A percentile compares a stretch with the other conserved stretches of the same genome.
Evolutionary conservation across 202 grass and related monocot genomes (phyloP).

Genomic region (Elaeis oleifera): DNA sequence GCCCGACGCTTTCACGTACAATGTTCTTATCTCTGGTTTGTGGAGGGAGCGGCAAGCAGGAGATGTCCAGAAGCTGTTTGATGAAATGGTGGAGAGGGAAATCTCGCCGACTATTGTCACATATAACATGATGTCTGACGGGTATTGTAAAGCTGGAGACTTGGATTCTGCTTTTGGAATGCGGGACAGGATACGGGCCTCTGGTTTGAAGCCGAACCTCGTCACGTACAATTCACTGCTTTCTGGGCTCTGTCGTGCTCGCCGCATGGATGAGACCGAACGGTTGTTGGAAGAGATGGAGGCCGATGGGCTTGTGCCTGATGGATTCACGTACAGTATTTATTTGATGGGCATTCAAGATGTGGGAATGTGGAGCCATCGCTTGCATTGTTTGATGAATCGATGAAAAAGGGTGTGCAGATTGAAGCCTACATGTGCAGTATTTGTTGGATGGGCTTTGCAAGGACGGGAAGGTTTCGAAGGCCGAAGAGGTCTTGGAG

Average conservation of each 20-base stretch:
- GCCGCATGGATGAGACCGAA: slow-evolving; percentile 27
- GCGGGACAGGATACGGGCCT: slow-evolving; percentile 24
- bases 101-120: slow-evolving; percentile 30
- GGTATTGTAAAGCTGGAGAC: slow-evolving; percentile 34
- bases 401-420: slow-evolving; percentile 39
- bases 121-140: slow-evolving; percentile 55
- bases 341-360: slow-evolving; percentile 45
- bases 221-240: slow-evolving; percentile 51
- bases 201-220: slow-evolving; percentile 34
- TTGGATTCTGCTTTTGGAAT: slow-evolving; percentile 40
- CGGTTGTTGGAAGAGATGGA: slow-evolving; percentile 44
- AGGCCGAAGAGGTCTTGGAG: slow-evolving; percentile 38
- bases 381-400: slow-evolving; percentile 46
- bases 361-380: slow-evolving; percentile 19
- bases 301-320: slow-evolving; percentile 22
- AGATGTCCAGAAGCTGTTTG: slow-evolving; percentile 37
- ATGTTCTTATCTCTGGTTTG: slow-evolving; percentile 35
- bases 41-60: slow-evolving; percentile 29
- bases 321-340: slow-evolving; percentile 46
- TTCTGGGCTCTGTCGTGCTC: slow-evolving; percentile 33
- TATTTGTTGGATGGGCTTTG: slow-evolving; percentile 58
- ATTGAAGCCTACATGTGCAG: slow-evolving; percentile 44
- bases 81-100: slow-evolving; percentile 33
- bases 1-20: slow-evolving; percentile 44
- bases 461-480: slow-evolving; percentile 37